These are phyloP conservation scores for Rhododendron williamsianum DNA, from an alignment of 148 eudicot genomes.

Conservation along the genomic window DNA sequence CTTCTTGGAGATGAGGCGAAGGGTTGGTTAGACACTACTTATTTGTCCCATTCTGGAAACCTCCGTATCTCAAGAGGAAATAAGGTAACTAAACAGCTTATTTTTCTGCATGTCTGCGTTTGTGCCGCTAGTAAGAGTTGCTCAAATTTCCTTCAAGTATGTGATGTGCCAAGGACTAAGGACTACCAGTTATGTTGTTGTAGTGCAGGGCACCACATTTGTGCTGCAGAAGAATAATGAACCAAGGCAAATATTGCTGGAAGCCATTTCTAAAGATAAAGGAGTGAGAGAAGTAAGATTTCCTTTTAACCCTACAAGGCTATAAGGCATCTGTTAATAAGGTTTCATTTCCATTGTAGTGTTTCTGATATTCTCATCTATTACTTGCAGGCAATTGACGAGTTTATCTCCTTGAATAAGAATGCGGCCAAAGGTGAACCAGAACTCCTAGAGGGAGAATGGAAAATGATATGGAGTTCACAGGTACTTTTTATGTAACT, in stretches of 20 bases:
- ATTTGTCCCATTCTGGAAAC: conserved; percentile 84
- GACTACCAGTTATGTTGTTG: conserved; percentile 37
- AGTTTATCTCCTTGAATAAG: conserved; percentile 46
- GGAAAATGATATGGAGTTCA: conserved; percentile 98
- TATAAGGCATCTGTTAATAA: not conserved
- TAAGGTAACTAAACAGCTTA: conserved; percentile 48
- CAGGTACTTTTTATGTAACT: conserved; percentile 44
- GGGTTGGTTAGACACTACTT: conserved; percentile 99
- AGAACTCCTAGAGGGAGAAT: conserved; percentile 78
- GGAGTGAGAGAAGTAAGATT: conserved; percentile 55
- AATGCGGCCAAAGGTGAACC: conserved; percentile 36
- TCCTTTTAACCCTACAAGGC: not conserved
- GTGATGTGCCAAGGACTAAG: conserved; percentile 31
- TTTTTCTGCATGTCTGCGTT: not conserved
- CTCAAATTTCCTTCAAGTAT: conserved; percentile 1
- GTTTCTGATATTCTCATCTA: not conserved
- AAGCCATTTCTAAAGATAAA: conserved; percentile 56
- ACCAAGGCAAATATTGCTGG: conserved; percentile 80
- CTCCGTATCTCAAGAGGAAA: conserved; percentile 93
- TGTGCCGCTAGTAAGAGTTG: conserved; percentile 1
- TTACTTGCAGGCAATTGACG: conserved; percentile 62
- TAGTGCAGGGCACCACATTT: conserved; percentile 99
- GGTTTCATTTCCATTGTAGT: not conserved
- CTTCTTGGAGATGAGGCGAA: conserved; percentile 98
- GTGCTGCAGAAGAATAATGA: conserved; percentile 90